These are phyloP conservation scores for Malassezia vespertilionis DNA, from an alignment of 1,284 basidiomycete genomes.

Conservation along the genomic window DNA sequence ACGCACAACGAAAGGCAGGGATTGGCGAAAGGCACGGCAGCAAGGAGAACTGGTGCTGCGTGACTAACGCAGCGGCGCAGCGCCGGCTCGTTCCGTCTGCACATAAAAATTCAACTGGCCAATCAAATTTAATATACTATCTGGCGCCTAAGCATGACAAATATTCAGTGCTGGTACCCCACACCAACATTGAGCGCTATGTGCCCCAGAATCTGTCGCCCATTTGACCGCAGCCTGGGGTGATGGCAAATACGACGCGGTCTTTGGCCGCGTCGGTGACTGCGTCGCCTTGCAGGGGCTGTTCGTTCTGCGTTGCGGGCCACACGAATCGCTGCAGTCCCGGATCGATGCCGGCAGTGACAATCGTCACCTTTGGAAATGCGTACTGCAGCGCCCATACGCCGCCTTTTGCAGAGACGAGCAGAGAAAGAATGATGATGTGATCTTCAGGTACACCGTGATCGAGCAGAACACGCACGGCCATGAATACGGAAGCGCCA, in stretches of 20 bases:
- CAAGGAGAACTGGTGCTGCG: too few relatives aligned
- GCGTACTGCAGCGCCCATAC: constrained; percentile 65
- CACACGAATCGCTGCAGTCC: constrained; percentile 29
- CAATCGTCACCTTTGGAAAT: constrained; percentile 56
- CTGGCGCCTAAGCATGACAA: neutral
- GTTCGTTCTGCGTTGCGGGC: constrained; percentile 1
- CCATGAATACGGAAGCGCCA: constrained; percentile 88
- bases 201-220: constrained; percentile 44
- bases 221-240: constrained; percentile 38
- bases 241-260: constrained; percentile 40
- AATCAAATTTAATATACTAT: too few relatives aligned
- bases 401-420: constrained; percentile 72
- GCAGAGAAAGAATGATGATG: constrained; percentile 58
- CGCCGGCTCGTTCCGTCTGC: too few relatives aligned
- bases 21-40: too few relatives aligned
- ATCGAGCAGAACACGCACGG: constrained; percentile 83
- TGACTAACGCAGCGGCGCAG: too few relatives aligned
- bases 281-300: neutral
- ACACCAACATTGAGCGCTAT: too few relatives aligned
- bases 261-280: constrained; percentile 1
- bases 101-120: too few relatives aligned
- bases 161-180: neutral
- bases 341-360: constrained; percentile 39
- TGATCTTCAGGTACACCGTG: constrained; percentile 77
- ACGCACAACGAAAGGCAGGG: too few relatives aligned